Evolutionary conservation across 2,329 filamentous ascomycete genomes (phyloP).

Genomic region (Aspergillus sp.): DNA sequence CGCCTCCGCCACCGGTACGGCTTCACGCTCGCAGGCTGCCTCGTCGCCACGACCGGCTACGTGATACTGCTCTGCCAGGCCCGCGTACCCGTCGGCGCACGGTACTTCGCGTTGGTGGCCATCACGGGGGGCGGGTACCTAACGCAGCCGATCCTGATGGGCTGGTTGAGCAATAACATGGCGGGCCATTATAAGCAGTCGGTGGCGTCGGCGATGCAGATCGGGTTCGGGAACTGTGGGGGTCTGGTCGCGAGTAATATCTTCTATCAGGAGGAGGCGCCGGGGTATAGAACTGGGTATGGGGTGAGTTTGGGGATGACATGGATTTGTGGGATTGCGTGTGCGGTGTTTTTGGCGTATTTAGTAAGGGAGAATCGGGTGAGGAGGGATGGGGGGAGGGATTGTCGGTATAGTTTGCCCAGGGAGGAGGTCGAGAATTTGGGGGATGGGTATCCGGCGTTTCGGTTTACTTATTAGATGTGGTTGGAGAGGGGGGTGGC

Average conservation of each 20-base stretch:
- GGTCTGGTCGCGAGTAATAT: conserved; percentile 38
- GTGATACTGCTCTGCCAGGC: conserved; percentile 54
- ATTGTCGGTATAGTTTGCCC: conserved; percentile 34
- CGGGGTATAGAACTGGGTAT: conserved; percentile 28
- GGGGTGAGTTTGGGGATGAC: conserved; percentile 30
- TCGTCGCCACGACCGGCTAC: conserved; percentile 55
- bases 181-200: conserved; percentile 59
- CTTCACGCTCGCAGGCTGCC: conserved; percentile 54
- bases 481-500: no score
- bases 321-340: conserved; percentile 35
- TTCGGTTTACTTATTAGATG: conserved; percentile 31
- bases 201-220: conserved; percentile 54
- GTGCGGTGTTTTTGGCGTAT: conserved; percentile 31
- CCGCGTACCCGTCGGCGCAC: conserved; percentile 47
- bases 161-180: conserved; percentile 59
- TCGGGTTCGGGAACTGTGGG: conserved; percentile 38
- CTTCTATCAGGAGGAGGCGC: conserved; percentile 30
- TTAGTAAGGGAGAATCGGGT: conserved; percentile 38
- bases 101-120: conserved; percentile 58
- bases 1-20: conserved; percentile 52
- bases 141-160: conserved; percentile 55
- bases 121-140: conserved; percentile 56
- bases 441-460: conserved; percentile 41
- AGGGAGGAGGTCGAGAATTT: conserved; percentile 38
- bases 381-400: conserved; percentile 34